A percentile compares a stretch with the other conserved stretches of the same genome.
Evolutionary conservation across 371 early-diverging fungal species (phyloP).

Genomic region (Actinomucor elegans): DNA sequence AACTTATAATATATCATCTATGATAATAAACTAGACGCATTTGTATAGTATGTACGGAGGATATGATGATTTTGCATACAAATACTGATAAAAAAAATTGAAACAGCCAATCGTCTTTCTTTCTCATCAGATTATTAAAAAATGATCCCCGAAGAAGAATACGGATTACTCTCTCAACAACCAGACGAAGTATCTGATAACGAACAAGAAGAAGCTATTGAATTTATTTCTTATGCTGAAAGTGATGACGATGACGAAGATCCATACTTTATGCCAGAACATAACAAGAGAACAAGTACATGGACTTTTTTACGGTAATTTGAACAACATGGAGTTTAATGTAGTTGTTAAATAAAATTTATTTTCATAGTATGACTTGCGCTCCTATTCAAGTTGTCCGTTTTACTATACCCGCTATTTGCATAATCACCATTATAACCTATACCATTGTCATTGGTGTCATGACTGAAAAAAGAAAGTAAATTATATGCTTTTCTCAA

Average conservation of each 20-base stretch:
- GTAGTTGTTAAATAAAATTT: too few species aligned
- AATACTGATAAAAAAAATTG: too few species aligned
- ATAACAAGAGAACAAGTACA: conserved; percentile 51
- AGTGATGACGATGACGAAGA: conserved; percentile 59
- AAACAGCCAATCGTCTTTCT: too few species aligned
- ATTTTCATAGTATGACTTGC: conserved; percentile 37
- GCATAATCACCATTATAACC: conserved; percentile 41
- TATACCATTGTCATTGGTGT: conserved; percentile 51
- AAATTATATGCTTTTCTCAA: too few species aligned
- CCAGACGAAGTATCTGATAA: conserved; percentile 27
- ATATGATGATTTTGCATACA: too few species aligned
- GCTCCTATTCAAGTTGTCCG: conserved; percentile 52
- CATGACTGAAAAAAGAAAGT: conserved; percentile 36
- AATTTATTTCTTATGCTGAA: conserved; percentile 53
- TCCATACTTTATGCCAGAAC: conserved; percentile 53
- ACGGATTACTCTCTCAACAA: conserved; percentile 15
- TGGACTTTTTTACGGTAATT: conserved; percentile 43
- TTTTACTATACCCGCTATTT: conserved; percentile 42
- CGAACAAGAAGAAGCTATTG: conserved; percentile 50
- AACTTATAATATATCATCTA: too few species aligned
- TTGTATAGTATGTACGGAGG: too few species aligned
- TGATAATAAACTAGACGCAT: too few species aligned
- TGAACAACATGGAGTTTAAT: not conserved
- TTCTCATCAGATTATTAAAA: not conserved
- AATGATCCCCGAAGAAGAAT: conserved; percentile 31